Evolutionary conservation across 2,329 filamentous ascomycete species (phyloP).

Genomic region (Trichoderma pleuroti): DNA sequence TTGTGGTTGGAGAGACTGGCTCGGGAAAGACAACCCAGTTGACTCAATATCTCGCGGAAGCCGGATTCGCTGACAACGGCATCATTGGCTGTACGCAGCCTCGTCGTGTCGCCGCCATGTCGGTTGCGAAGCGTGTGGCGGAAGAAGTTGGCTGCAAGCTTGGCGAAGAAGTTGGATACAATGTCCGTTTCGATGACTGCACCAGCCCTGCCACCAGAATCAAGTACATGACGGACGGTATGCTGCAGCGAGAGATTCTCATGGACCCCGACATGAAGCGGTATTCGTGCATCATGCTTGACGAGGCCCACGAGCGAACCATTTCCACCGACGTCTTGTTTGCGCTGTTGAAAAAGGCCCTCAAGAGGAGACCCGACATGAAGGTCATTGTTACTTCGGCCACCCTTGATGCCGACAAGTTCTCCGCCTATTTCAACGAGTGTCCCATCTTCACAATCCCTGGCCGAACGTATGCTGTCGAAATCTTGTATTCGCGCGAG

Average conservation of each 20-base stretch:
- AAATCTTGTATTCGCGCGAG: slow-evolving; percentile 91
- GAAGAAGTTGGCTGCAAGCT: slow-evolving; percentile 92
- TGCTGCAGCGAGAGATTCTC: slow-evolving; percentile 92
- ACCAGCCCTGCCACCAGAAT: slow-evolving; percentile 85
- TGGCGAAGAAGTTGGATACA: slow-evolving; percentile 93
- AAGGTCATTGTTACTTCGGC: slow-evolving; percentile 96
- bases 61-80: slow-evolving; percentile 79
- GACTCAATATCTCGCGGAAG: slow-evolving; percentile 92
- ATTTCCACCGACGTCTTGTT: slow-evolving; percentile 96
- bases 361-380: slow-evolving; percentile 79
- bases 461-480: slow-evolving; percentile 90
- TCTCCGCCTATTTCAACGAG: slow-evolving; percentile 91
- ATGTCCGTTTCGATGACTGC: slow-evolving; percentile 94
- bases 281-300: slow-evolving; percentile 96
- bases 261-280: slow-evolving; percentile 83
- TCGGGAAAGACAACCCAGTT: slow-evolving; percentile 97
- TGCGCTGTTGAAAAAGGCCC: slow-evolving; percentile 86
- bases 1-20: slow-evolving; percentile 95
- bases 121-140: slow-evolving; percentile 91
- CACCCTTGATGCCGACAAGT: slow-evolving; percentile 95
- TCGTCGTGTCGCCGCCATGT: slow-evolving; percentile 95
- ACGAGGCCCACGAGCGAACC: slow-evolving; percentile 96
- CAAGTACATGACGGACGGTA: slow-evolving; percentile 99
- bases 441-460: slow-evolving; percentile 97
- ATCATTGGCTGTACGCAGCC: slow-evolving; percentile 97